Percentiles rank a stretch among this genome's conserved stretches.
phyloP scores from a whole-genome alignment of 1,284 basidiomycete species.

The Cutaneotrichosporon sp. region DNA sequence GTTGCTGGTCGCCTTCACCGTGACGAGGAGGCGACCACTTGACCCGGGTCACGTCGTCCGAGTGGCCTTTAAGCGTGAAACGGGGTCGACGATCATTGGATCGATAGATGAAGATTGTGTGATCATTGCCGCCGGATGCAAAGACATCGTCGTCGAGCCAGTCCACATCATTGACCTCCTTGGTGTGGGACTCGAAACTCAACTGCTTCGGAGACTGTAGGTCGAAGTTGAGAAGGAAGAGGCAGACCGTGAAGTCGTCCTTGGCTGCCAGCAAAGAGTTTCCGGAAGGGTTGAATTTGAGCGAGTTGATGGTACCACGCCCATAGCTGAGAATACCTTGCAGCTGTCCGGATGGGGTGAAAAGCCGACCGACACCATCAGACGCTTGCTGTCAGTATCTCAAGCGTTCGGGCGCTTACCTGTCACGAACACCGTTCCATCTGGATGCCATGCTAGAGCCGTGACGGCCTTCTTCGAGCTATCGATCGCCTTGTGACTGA shows the following conservation, averaged over 20 bases:
- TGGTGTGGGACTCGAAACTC: constrained; percentile 42
- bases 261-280: constrained; percentile 40
- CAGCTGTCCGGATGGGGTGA: constrained; percentile 45
- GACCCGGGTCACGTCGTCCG: constrained; percentile 46
- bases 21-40: constrained; percentile 39
- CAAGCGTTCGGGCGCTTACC: constrained; percentile 14
- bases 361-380: constrained; percentile 47
- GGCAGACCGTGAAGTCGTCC: constrained; percentile 36
- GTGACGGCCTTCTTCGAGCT: constrained; percentile 41
- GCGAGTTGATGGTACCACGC: constrained; percentile 40
- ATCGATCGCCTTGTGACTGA: constrained; percentile 46
- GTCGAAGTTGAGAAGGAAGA: constrained; percentile 25
- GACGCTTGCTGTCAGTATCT: constrained; percentile 15
- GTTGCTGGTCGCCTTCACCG: constrained; percentile 10
- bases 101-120: constrained; percentile 44
- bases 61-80: constrained; percentile 46
- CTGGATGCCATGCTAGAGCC: constrained; percentile 45
- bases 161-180: constrained; percentile 52
- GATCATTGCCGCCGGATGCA: constrained; percentile 47
- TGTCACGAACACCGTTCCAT: constrained; percentile 47
- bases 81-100: constrained; percentile 38
- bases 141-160: constrained; percentile 52
- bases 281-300: constrained; percentile 47
- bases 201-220: constrained; percentile 25
- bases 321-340: constrained; percentile 48